Conservation (phyloP, 352 stramenopile genomes). For the Phytophthora hibernalis region DNA sequence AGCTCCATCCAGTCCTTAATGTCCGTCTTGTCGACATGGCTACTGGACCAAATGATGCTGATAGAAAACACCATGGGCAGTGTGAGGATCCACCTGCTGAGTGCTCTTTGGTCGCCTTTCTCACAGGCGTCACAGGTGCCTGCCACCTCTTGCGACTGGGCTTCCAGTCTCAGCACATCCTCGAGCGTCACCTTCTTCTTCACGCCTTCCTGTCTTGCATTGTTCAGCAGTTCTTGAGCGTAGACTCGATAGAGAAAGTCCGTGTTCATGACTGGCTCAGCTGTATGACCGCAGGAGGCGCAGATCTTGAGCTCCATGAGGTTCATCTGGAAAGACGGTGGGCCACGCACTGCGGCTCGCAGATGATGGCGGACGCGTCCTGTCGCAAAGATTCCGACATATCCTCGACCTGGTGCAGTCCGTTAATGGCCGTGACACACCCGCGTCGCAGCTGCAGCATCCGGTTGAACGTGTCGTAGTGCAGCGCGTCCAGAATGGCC, state of each 20-base stretch:
- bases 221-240: constrained; percentile 66
- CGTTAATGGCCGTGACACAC: background rate
- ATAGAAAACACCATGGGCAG: constrained; percentile 88
- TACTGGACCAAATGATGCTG: constrained; percentile 85
- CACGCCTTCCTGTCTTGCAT: constrained; percentile 11
- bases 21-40: constrained; percentile 67
- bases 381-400: constrained; percentile 61
- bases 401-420: constrained; percentile 34
- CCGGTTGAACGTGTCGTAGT: constrained; percentile 81
- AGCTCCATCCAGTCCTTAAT: constrained; percentile 78
- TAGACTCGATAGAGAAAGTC: constrained; percentile 89
- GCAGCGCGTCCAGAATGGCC: constrained; percentile 78
- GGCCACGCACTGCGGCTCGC: constrained; percentile 81
- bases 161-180: constrained; percentile 61
- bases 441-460: constrained; percentile 66
- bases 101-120: constrained; percentile 47
- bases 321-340: constrained; percentile 90
- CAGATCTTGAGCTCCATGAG: constrained; percentile 86
- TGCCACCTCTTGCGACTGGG: constrained; percentile 53
- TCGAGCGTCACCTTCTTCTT: constrained; percentile 53
- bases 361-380: constrained; percentile 73
- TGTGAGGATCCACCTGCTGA: constrained; percentile 80
- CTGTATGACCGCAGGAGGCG: constrained; percentile 60
- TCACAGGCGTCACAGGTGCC: constrained; percentile 66
- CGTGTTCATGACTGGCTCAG: constrained; percentile 84